phyloP scores from a whole-genome alignment of 495 filamentous ascomycete species.

The Podospora pseudocomata region DNA sequence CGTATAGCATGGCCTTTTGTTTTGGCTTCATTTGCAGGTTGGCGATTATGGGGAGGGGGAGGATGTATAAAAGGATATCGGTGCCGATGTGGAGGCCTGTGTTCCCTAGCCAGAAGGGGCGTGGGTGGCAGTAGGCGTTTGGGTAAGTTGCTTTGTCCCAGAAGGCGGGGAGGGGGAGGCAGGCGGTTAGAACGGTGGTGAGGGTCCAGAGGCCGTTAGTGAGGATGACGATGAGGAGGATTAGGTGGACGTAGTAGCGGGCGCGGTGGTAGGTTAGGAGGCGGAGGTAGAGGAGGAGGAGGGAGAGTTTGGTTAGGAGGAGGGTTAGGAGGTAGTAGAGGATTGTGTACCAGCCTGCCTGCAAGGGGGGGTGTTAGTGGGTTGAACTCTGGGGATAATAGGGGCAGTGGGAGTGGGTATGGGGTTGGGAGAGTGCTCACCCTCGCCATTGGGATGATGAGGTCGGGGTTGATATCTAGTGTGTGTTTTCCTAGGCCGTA shows the following conservation, averaged over 20 bases:
- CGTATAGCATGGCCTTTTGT: slow-evolving; percentile 26
- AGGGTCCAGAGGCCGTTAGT: slow-evolving; percentile 24
- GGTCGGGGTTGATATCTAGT: slow-evolving; percentile 15
- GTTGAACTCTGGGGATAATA: neutral
- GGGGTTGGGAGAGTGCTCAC: slow-evolving; percentile 8
- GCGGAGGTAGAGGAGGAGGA: slow-evolving; percentile 29
- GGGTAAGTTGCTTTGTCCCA: slow-evolving; percentile 12
- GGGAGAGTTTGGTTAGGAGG: slow-evolving; percentile 29
- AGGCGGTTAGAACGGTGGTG: slow-evolving; percentile 25
- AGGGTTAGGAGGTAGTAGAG: slow-evolving; percentile 30
- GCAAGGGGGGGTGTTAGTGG: neutral
- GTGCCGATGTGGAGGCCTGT: slow-evolving; percentile 29
- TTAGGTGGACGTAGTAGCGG: slow-evolving; percentile 17
- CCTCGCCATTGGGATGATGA: slow-evolving; percentile 17
- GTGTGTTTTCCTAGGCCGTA: slow-evolving; percentile 26
- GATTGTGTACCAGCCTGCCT: slow-evolving; percentile 31
- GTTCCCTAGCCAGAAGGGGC: slow-evolving; percentile 22
- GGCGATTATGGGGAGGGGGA: slow-evolving; percentile 33
- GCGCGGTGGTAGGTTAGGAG: slow-evolving; percentile 27
- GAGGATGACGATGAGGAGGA: slow-evolving; percentile 20
- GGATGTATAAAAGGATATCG: slow-evolving; percentile 33
- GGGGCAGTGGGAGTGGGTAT: neutral
- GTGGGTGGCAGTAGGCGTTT: slow-evolving; percentile 18
- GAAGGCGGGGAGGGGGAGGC: slow-evolving; percentile 21
- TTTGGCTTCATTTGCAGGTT: slow-evolving; percentile 22